These are phyloP conservation scores for Trichoderma pleuroti DNA, from an alignment of 2,329 filamentous ascomycete genomes.

Conservation along the genomic window DNA sequence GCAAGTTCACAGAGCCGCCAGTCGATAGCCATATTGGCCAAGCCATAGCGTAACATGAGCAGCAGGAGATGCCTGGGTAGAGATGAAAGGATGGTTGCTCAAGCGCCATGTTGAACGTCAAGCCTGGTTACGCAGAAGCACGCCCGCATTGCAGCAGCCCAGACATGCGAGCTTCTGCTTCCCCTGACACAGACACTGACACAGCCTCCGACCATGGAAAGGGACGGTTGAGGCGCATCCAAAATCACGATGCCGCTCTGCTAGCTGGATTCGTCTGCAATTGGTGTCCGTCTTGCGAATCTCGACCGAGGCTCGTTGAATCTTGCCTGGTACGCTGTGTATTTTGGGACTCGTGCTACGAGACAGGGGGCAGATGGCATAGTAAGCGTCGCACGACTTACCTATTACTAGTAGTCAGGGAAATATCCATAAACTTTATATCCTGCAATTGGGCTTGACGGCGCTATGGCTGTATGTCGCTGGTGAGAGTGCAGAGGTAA, in stretches of 20 bases:
- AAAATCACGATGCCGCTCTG: background rate
- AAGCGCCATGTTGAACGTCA: background rate
- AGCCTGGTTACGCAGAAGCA: background rate
- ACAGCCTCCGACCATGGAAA: background rate
- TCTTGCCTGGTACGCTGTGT: background rate
- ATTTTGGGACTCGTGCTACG: background rate
- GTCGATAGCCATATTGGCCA: background rate
- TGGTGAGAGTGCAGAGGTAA: background rate
- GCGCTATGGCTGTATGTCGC: background rate
- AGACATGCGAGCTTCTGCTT: background rate
- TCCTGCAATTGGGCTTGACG: background rate
- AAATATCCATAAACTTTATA: background rate
- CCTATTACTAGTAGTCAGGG: background rate
- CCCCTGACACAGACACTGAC: background rate
- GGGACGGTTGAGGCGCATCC: background rate
- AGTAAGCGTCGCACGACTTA: conserved; percentile 1
- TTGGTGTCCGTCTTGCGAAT: background rate
- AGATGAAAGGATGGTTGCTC: background rate
- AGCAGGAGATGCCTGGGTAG: background rate
- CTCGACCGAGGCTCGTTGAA: background rate
- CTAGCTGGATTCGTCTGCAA: background rate
- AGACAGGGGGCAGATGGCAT: background rate
- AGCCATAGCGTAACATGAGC: background rate
- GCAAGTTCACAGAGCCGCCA: background rate
- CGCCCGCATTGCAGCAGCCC: background rate